These are phyloP conservation scores for Podospora fimiseda DNA, from an alignment of 495 filamentous ascomycete species.

Conservation along the genomic window DNA sequence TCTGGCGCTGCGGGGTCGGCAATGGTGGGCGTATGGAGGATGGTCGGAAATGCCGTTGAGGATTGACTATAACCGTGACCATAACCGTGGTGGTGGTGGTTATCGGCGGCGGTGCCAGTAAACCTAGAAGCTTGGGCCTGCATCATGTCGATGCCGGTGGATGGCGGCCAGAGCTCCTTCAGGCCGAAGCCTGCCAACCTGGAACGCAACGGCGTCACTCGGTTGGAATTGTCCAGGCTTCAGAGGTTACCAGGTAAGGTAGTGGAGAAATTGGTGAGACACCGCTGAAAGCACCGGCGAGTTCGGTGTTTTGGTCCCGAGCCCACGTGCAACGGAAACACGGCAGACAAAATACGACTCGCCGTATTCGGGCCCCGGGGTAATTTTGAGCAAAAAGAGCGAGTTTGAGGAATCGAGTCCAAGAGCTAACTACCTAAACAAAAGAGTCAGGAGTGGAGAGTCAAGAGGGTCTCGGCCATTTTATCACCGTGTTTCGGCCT, in stretches of 20 bases:
- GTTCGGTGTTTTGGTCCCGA: neutral
- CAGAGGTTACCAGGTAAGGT: no score
- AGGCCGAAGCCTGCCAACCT: neutral
- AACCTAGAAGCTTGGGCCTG: slow-evolving; percentile 20
- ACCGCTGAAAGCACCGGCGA: neutral
- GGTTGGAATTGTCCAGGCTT: neutral
- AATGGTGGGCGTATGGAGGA: slow-evolving; percentile 3
- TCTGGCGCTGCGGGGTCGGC: slow-evolving; percentile 16
- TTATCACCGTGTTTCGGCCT: slow-evolving; percentile 11
- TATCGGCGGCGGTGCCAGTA: neutral
- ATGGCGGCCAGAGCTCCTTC: slow-evolving; percentile 10
- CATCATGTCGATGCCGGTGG: no score
- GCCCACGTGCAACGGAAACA: neutral
- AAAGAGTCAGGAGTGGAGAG: no score
- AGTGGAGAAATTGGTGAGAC: neutral
- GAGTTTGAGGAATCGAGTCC: slow-evolving; percentile 13
- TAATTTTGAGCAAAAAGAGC: slow-evolving; percentile 40
- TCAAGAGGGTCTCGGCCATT: slow-evolving; percentile 13
- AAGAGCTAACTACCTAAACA: no score
- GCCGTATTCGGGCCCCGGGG: slow-evolving; percentile 31
- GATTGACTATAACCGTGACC: slow-evolving; percentile 13
- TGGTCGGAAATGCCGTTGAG: slow-evolving; percentile 8
- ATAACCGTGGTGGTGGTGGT: slow-evolving; percentile 12
- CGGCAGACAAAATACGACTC: no score
- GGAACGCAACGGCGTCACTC: neutral